Conservation (phyloP, 345 rosid species). For the Acer negundo region DNA sequence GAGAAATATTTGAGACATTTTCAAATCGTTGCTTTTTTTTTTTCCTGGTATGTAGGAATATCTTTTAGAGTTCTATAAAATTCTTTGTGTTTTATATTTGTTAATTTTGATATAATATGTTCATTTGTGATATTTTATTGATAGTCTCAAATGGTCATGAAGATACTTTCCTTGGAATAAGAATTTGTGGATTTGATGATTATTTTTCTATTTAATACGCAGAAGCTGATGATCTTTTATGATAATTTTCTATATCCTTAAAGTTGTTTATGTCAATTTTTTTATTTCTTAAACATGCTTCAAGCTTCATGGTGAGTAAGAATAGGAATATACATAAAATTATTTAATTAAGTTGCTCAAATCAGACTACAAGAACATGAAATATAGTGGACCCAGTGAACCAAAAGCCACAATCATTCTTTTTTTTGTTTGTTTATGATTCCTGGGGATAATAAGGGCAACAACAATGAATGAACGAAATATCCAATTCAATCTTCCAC, state of each 20-base stretch:
- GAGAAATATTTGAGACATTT: background rate
- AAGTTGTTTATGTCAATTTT: background rate
- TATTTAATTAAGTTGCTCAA: background rate
- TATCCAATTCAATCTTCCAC: background rate
- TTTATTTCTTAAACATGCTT: background rate
- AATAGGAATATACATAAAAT: background rate
- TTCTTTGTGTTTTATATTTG: constrained; percentile 21
- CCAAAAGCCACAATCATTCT: too few relatives aligned
- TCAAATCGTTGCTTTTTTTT: background rate
- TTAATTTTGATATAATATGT: background rate
- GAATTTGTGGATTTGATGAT: background rate
- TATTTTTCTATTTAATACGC: background rate
- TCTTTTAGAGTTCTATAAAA: constrained; percentile 9
- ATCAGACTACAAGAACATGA: background rate
- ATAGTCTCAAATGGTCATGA: background rate
- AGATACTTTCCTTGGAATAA: background rate
- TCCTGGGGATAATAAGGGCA: background rate
- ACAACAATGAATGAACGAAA: too few relatives aligned
- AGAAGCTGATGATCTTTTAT: background rate
- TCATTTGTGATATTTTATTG: background rate
- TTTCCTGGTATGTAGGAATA: background rate
- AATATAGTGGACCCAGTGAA: background rate
- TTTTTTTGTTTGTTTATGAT: background rate
- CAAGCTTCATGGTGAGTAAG: background rate
- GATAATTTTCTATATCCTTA: background rate